Percentiles rank a stretch among this genome's conserved stretches.
These are phyloP conservation scores for Arctium lappa DNA, from an alignment of 129 eudicot genomes.

Conservation along the genomic window DNA sequence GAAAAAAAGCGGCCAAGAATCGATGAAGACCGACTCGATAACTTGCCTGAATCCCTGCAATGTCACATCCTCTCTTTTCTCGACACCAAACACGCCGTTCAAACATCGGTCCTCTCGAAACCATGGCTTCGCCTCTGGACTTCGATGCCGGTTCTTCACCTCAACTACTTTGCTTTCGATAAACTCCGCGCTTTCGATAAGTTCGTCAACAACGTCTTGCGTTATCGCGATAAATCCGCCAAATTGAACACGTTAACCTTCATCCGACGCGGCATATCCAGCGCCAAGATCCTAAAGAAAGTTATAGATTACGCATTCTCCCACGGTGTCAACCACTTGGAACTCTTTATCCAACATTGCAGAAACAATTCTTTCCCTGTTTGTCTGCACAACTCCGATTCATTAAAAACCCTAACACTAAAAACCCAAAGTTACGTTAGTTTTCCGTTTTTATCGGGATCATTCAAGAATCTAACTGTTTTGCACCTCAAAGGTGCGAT, in stretches of 20 bases:
- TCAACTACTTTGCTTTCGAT: neutral
- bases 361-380: neutral
- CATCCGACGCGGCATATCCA: neutral
- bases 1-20: neutral
- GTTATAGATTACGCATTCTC: constrained; percentile 6
- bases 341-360: neutral
- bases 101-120: neutral
- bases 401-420: neutral
- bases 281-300: neutral
- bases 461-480: neutral
- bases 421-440: neutral
- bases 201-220: neutral
- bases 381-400: neutral
- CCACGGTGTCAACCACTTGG: neutral
- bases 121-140: neutral
- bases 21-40: neutral
- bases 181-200: neutral
- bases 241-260: neutral
- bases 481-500: neutral
- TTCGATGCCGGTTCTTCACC: neutral
- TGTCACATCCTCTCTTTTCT: neutral
- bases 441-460: neutral
- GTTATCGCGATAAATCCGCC: neutral
- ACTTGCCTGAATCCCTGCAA: neutral
- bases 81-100: neutral